phyloP scores from a whole-genome alignment of 306 rosid species.

The Citrullus colocynthis region DNA sequence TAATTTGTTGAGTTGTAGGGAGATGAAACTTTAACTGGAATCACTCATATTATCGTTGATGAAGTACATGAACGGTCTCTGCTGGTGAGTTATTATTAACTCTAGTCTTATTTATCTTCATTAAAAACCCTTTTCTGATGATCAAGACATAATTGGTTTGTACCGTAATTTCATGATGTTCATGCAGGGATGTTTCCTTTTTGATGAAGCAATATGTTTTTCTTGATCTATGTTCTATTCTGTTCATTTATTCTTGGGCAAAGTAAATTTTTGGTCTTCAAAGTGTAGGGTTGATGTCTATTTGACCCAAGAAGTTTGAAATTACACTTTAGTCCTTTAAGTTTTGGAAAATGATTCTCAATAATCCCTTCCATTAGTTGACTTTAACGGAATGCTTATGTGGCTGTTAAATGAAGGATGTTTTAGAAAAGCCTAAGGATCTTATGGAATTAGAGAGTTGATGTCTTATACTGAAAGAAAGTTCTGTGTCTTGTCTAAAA shows the following conservation, averaged over 20 bases:
- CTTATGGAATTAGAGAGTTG: background rate
- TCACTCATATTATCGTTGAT: slow-evolving; percentile 86
- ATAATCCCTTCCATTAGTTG: background rate
- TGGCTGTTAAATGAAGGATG: background rate
- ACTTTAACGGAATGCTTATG: background rate
- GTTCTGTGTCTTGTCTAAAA: too few species aligned
- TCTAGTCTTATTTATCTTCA: background rate
- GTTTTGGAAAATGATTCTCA: background rate
- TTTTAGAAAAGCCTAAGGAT: background rate
- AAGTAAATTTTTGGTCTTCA: background rate
- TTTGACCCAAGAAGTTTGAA: background rate
- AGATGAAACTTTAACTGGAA: slow-evolving; percentile 56
- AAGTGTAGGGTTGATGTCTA: background rate
- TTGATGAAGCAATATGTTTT: background rate
- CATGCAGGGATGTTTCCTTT: background rate
- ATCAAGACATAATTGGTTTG: background rate
- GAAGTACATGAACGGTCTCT: slow-evolving; percentile 97
- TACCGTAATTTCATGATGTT: background rate
- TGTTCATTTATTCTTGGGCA: background rate
- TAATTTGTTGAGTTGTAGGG: slow-evolving; percentile 36
- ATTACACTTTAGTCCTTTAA: background rate
- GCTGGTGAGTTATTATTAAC: slow-evolving; percentile 44
- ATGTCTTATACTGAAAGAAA: background rate
- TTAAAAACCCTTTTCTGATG: background rate
- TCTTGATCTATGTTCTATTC: background rate